phyloP scores from a whole-genome alignment of 331 rosid genomes.

The Acacia concinna region DNA sequence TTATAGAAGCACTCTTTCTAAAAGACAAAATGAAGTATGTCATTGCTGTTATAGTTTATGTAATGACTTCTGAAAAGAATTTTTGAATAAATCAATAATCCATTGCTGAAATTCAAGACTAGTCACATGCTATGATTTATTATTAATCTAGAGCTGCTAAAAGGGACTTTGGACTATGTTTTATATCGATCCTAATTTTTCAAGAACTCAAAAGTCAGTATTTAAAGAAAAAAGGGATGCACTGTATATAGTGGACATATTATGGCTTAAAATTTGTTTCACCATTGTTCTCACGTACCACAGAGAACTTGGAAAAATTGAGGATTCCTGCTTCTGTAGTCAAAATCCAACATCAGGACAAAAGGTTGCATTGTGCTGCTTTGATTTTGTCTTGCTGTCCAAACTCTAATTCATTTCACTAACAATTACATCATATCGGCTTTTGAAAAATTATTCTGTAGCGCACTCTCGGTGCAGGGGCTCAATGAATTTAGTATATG shows the following conservation, averaged over 20 bases:
- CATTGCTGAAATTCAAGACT: not conserved
- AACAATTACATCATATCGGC: not conserved
- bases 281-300: not conserved
- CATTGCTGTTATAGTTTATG: not conserved
- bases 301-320: not conserved
- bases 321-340: not conserved
- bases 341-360: not conserved
- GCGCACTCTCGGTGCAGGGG: not conserved
- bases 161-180: not conserved
- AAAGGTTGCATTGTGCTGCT: not conserved
- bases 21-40: not conserved
- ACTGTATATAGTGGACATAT: not conserved
- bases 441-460: not conserved
- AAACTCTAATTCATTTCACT: not conserved
- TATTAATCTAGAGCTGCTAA: not conserved
- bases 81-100: not conserved
- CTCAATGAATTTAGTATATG: not conserved
- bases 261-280: not conserved
- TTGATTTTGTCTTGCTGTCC: not conserved
- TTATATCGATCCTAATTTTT: not conserved
- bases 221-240: not conserved
- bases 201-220: not conserved
- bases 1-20: not conserved
- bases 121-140: not conserved
- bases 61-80: not conserved